Base-by-base conservation (phyloP, 2,329 filamentous ascomycete genomes). In the Lasiodiplodia sp. region DNA sequence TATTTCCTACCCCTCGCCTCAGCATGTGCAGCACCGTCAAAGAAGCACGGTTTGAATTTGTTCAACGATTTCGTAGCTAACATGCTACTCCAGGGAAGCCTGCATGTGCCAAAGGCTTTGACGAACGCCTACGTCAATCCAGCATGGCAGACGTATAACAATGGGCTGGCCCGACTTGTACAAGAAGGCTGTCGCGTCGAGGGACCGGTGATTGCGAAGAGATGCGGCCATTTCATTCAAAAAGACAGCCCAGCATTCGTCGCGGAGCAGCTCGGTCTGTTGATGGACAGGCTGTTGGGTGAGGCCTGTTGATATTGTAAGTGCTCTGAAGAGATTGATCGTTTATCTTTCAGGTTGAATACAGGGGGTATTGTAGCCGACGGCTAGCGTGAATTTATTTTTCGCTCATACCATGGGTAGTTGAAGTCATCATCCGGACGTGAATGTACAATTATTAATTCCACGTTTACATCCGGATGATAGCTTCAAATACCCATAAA, bases 151-250 rank as follows among this genome's bases (percentile, higher is more conserved):
- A 70, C 60, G 37, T 89, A 88, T 71, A 88, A 89, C 60, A 77
- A 85, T 67, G 85, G 83, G 0, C 72, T 89, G 28, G 73, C 79
- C 0, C 76, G 75, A 23, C 79, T 88, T 12, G 86, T 83, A 0
- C 77, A 76, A n/a, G 25, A 14, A 4, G 64, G 73, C 0, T 78
- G 79, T 12, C 80, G 74, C 44, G 79, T 78, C 23, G 81, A 81
- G 51, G 83, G 83, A 0, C 83, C 82, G 2, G 72, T 86, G 14
- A 80, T 84, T 52, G 86, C 85, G 0, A 76, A 79, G 8, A 79
- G 80, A 0, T 85, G 84, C 40, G 86, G 86, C 0, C 86, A 88
- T 74, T 87, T 88, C 68, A 82, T 89, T 28, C 87, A 88, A 71
- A 79, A 77, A 44, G 86, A 88, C 69, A 82, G 84, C 34, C 86